Evolutionary conservation across 305 asterid species (phyloP), one percentile per base, ranked within the genome.

Genomic region (Fraxinus latifolia): DNA sequence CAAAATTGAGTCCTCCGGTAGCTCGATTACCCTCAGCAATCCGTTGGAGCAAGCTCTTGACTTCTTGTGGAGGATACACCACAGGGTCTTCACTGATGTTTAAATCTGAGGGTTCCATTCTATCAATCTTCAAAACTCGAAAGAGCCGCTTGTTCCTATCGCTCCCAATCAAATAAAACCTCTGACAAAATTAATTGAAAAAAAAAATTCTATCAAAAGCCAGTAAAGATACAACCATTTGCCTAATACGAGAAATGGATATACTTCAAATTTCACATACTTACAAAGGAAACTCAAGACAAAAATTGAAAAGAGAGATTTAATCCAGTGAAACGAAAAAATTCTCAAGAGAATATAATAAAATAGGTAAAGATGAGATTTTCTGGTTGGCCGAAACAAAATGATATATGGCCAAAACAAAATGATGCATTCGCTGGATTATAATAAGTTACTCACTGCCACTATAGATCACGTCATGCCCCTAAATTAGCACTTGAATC

Each of bases 81-180:
- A 96, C 98, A 27, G 99, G 98, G 86, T 96, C 98, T 90, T 96
- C 98, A 34, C 98, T 96, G 79, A 93, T 92, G 89, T 93, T 96
- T 79, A 93, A 91, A 72, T 94, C 98, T 33, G 99, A 94, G 73
- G 97, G 91, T 87, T 96, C 98, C 99, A 96, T 94, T 82, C 98
- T 89, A 76, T 96, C 99, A 76, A 96, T 92, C 90, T 96, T 96
- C 33, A 96, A 78, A 83, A 96, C 98, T 84, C 99, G 87, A 80
- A 92, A 96, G 83, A 87, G 90, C 85, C 86, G 89, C 89, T 94
- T 92, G 85, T 93, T 87, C 88, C 93, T 92, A 85, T 94, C 98
- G 91, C 99, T 96, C 82, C 99, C 98, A 85, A 96, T 94, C 90
- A 96, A 87, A 86, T 96, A 96, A 88, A 87, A 94, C 92, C 98